A percentile compares a stretch with the other conserved stretches of the same genome.
Evolutionary conservation across 2,329 filamentous ascomycete genomes (phyloP).

Genomic region (Chaetoscypha palmicola): DNA sequence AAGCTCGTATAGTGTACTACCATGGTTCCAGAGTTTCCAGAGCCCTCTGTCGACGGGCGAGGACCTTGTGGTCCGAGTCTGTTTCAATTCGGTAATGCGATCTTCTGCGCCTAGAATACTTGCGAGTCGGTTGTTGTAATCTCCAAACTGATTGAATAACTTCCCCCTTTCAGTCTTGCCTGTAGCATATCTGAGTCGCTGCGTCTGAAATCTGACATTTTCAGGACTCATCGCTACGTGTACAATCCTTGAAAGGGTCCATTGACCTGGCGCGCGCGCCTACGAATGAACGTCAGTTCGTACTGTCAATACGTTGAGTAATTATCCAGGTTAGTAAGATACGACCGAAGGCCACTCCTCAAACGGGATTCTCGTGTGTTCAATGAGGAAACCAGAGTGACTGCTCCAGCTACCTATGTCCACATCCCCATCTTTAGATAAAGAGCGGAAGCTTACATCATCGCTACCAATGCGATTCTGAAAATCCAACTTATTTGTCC

Average conservation of each 20-base stretch:
- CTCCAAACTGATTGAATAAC: constrained; percentile 14
- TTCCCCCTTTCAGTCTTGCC: constrained; percentile 9
- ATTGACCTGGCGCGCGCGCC: background rate
- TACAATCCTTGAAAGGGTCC: background rate
- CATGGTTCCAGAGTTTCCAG: constrained; percentile 15
- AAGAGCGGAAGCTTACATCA: constrained; percentile 6
- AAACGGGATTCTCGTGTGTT: too few species aligned
- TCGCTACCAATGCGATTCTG: constrained; percentile 8
- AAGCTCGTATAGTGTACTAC: constrained; percentile 7
- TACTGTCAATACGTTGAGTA: too few species aligned
- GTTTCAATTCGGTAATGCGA: constrained; percentile 8
- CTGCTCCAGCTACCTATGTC: too few species aligned
- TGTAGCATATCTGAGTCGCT: constrained; percentile 14
- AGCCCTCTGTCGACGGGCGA: constrained; percentile 2
- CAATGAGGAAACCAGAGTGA: too few species aligned
- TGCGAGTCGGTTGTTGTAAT: constrained; percentile 11
- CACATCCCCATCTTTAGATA: background rate
- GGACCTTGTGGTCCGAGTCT: background rate
- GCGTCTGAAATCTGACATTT: background rate
- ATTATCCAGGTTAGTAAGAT: too few species aligned
- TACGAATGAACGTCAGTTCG: too few species aligned
- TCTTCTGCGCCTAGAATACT: constrained; percentile 12
- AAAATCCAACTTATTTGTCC: constrained; percentile 13
- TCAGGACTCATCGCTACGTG: background rate
- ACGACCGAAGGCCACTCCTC: too few species aligned